phyloP scores from a whole-genome alignment of 2,329 filamentous ascomycete genomes.

The Curvularia eragrostidis region DNA sequence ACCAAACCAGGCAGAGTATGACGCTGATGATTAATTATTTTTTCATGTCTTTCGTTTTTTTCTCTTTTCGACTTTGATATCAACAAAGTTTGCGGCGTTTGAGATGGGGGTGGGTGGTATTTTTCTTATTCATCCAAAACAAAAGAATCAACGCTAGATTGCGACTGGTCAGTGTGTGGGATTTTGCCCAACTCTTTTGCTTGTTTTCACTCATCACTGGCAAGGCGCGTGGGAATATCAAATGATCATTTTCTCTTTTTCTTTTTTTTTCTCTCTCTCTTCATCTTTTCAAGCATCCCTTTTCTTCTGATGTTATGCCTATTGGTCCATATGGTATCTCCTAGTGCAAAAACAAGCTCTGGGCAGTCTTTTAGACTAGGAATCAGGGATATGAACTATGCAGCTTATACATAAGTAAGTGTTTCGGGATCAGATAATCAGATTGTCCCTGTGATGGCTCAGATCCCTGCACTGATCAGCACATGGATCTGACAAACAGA shows the following conservation, averaged over 20 bases:
- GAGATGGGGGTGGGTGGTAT: too few relatives aligned
- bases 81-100: background rate
- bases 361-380: too few relatives aligned
- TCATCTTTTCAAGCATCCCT: too few relatives aligned
- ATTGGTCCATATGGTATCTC: too few relatives aligned
- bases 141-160: background rate
- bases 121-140: background rate
- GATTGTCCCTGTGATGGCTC: too few relatives aligned
- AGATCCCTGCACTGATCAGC: too few relatives aligned
- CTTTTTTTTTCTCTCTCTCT: background rate
- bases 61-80: background rate
- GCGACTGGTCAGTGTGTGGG: background rate
- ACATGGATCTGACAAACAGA: too few relatives aligned
- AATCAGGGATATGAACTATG: too few relatives aligned
- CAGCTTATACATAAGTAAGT: too few relatives aligned
- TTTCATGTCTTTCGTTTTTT: background rate
- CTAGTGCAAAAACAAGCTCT: too few relatives aligned
- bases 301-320: too few relatives aligned
- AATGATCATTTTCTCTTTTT: background rate
- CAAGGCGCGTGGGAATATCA: background rate
- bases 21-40: conserved; percentile 44
- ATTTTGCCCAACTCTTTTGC: background rate
- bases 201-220: background rate
- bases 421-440: too few relatives aligned
- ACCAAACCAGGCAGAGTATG: conserved; percentile 54